Percentiles rank a stretch among this genome's conserved stretches.
phyloP scores from a whole-genome alignment of 139 green algal species.

The Asterochloris sp. region DNA sequence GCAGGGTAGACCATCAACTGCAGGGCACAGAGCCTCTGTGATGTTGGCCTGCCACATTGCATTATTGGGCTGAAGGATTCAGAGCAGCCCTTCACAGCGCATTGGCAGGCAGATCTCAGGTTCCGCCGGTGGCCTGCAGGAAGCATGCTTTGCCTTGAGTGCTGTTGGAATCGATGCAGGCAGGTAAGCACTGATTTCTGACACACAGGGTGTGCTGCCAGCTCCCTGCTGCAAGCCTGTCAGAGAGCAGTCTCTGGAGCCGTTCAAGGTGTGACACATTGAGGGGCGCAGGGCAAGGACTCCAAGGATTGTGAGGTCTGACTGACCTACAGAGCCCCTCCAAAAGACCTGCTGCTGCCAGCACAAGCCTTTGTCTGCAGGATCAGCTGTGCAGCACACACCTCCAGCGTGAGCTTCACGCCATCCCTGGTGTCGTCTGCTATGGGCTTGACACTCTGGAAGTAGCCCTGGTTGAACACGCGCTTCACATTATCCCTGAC shows the following conservation, averaged over 20 bases:
- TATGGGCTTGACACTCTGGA: slow-evolving; percentile 57
- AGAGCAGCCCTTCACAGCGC: not conserved
- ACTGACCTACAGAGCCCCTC: no score
- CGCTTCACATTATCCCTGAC: slow-evolving; percentile 77
- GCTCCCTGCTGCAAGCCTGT: no score
- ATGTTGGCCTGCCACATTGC: not conserved
- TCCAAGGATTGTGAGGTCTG: no score
- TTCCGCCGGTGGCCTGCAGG: no score
- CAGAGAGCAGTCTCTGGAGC: no score
- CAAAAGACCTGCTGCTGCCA: no score
- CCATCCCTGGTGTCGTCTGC: slow-evolving; percentile 94
- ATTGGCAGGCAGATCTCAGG: not conserved
- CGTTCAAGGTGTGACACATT: no score
- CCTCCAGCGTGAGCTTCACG: slow-evolving; percentile 82
- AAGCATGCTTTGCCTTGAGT: not conserved
- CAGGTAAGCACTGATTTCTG: no score
- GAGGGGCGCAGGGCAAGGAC: no score
- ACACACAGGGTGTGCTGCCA: no score
- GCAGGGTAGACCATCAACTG: slow-evolving; percentile 75
- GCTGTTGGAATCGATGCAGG: not conserved
- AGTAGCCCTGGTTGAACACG: slow-evolving; percentile 91
- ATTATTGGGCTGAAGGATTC: not conserved
- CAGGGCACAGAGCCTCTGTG: not conserved
- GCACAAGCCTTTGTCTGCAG: not conserved
- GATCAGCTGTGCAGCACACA: slow-evolving; percentile 15